Percentiles rank a stretch among this genome's conserved stretches.
These are phyloP conservation scores for Phytophthora sp. DNA, from an alignment of 352 stramenopile genomes.

Conservation along the genomic window DNA sequence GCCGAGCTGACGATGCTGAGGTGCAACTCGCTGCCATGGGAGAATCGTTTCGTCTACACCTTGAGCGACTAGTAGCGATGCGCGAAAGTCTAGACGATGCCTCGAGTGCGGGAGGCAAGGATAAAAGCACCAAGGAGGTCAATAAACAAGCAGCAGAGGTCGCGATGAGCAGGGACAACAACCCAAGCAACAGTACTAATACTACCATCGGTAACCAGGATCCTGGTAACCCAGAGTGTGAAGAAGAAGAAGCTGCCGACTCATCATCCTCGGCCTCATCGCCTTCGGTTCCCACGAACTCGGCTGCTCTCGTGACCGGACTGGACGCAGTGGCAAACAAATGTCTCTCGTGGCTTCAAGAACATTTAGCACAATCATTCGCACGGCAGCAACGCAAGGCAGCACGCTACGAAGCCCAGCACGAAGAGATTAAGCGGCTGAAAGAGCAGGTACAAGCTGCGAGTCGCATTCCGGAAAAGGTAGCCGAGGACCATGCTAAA, in stretches of 20 bases:
- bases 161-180: conserved; percentile 4
- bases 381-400: conserved; percentile 52
- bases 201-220: conserved; percentile 12
- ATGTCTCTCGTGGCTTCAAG: conserved; percentile 62
- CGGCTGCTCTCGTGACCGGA: conserved; percentile 43
- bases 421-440: conserved; percentile 52
- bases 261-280: conserved; percentile 16
- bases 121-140: conserved; percentile 1
- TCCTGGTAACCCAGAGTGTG: neutral
- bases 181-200: neutral
- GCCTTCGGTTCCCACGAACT: conserved; percentile 9
- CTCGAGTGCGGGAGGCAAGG: conserved; percentile 8
- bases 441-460: conserved; percentile 38
- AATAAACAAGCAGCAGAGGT: neutral
- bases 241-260: conserved; percentile 8
- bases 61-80: conserved; percentile 65
- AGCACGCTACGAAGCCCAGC: conserved; percentile 51
- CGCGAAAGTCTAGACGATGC: conserved; percentile 52
- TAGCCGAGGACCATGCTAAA: conserved; percentile 42
- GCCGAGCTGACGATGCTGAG: conserved; percentile 31
- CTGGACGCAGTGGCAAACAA: conserved; percentile 54
- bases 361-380: conserved; percentile 55
- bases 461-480: conserved; percentile 20
- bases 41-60: conserved; percentile 58
- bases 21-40: conserved; percentile 47